Conservation (phyloP, 768 basidiomycete genomes). For the Daedaleopsis sinensis region DNA sequence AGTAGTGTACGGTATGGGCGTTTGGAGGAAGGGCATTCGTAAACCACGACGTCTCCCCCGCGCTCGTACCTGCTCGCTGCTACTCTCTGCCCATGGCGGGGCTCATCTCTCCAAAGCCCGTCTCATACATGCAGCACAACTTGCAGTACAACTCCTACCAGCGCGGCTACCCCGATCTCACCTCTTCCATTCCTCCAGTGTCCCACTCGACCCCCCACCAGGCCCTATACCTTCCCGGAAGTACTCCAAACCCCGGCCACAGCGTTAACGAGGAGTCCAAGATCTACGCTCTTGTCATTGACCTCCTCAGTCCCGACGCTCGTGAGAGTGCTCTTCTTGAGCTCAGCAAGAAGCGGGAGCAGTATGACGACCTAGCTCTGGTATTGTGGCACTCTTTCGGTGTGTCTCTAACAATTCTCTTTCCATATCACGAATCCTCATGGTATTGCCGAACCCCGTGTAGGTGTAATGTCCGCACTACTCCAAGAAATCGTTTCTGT, state of each 20-base stretch:
- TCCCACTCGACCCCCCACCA: slow-evolving; percentile 52
- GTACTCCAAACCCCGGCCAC: slow-evolving; percentile 21
- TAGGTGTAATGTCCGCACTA: slow-evolving; percentile 97
- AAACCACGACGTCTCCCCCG: not conserved
- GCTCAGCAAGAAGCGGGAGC: slow-evolving; percentile 97
- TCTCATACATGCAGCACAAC: slow-evolving; percentile 59
- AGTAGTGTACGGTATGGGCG: no score
- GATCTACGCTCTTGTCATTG: slow-evolving; percentile 89
- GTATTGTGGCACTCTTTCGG: slow-evolving; percentile 99
- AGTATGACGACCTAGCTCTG: slow-evolving; percentile 97
- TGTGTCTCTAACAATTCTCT: slow-evolving; percentile 37
- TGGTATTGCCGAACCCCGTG: not conserved
- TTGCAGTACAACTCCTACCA: slow-evolving; percentile 63
- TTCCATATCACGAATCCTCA: not conserved
- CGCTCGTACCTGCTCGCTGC: not conserved
- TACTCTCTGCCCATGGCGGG: slow-evolving; percentile 31
- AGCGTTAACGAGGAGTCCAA: slow-evolving; percentile 64
- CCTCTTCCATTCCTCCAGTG: slow-evolving; percentile 53
- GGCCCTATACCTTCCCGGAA: slow-evolving; percentile 32
- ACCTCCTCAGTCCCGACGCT: slow-evolving; percentile 79
- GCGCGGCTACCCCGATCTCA: slow-evolving; percentile 66
- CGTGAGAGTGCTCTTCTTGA: slow-evolving; percentile 91
- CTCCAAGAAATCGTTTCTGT: slow-evolving; percentile 98
- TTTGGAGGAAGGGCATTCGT: no score
- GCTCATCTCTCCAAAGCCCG: slow-evolving; percentile 35